Evolutionary conservation across 768 basidiomycete genomes (phyloP), one percentile per base, ranked within the genome.

Genomic region (Nidula microcarpa): DNA sequence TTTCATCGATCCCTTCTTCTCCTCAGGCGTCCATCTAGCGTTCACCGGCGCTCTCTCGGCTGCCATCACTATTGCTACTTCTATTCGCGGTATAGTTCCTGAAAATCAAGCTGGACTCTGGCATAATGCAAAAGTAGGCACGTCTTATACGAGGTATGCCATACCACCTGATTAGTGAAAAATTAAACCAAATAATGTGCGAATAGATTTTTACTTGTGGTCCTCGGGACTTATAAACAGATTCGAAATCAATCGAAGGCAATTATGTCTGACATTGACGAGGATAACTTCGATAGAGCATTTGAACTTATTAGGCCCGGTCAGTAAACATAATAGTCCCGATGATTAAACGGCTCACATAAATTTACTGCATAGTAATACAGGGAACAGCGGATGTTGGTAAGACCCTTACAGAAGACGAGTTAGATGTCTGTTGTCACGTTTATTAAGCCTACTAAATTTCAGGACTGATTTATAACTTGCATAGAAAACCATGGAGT

Each of bases 1-100:
- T n/a, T n/a, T n/a, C n/a, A n/a, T n/a, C n/a, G n/a, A n/a, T n/a
- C 47, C 47, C 8, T 30, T 49, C 17, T 49, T 49, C 47, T 49
- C 47, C 18, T 13, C 13, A 23, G 47, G 47, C 9, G 47, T 49
- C 17, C 47, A 49, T 30, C 32, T 49, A 10, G 47, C 47, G 10
- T 34, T 49, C 10, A 10, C 30, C 10, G 47, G 47, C 6, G 47
- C 17, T 6, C 33, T 49, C 10, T 13, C 47, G 6, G 47, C 47
- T 23, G 47, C 47, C 6, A 49, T 9, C 17, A 23, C 47, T 9
- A 34, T 49, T 10, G 17, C 14, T 10, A 32, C 47, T 9, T 49
- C 47, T 8, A 49, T 49, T 30, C 10, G 30, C 13, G 30, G 30
- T 9, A 11, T 23, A 23, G 18, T 11, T 49, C 18, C 18, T 7